Conservation (phyloP, 345 rosid species). For the Rhizophora mangle region DNA sequence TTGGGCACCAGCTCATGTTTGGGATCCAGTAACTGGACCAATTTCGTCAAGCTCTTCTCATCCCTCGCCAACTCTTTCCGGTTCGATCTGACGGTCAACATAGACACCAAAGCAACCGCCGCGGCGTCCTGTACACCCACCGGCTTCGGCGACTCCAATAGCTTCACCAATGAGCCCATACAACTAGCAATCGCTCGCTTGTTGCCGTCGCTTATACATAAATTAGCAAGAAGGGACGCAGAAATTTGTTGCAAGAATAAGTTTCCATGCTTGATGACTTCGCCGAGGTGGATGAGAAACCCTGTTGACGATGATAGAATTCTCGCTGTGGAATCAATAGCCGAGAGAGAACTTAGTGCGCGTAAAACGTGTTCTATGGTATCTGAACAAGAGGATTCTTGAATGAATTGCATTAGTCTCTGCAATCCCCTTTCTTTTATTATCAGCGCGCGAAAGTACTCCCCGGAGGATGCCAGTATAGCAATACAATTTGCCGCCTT, state of each 20-base stretch:
- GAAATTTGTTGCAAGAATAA: slow-evolving; percentile 51
- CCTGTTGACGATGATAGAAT: slow-evolving; percentile 57
- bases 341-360: slow-evolving; percentile 45
- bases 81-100: slow-evolving; percentile 55
- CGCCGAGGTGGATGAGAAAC: slow-evolving; percentile 53
- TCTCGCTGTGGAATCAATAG: slow-evolving; percentile 31
- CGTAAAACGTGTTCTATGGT: slow-evolving; percentile 45
- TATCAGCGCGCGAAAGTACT: slow-evolving; percentile 52
- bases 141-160: slow-evolving; percentile 73
- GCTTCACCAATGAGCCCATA: slow-evolving; percentile 48
- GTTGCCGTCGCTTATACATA: slow-evolving; percentile 61
- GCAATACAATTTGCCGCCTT: slow-evolving; percentile 52
- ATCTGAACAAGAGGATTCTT: slow-evolving; percentile 42
- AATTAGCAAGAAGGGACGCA: slow-evolving; percentile 41
- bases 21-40: slow-evolving; percentile 72
- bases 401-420: slow-evolving; percentile 47
- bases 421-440: slow-evolving; percentile 57
- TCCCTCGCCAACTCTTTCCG: slow-evolving; percentile 62
- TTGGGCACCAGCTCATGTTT: slow-evolving; percentile 47
- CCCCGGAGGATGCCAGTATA: slow-evolving; percentile 60
- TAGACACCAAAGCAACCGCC: slow-evolving; percentile 45
- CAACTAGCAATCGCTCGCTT: slow-evolving; percentile 65
- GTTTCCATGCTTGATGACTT: slow-evolving; percentile 54
- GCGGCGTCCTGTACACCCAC: slow-evolving; percentile 70
- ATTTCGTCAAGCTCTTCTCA: slow-evolving; percentile 63